Percentiles rank a stretch among this genome's conserved stretches.
Evolutionary conservation across 768 basidiomycete species (phyloP).

Genomic region (Pleurotus giganteus): DNA sequence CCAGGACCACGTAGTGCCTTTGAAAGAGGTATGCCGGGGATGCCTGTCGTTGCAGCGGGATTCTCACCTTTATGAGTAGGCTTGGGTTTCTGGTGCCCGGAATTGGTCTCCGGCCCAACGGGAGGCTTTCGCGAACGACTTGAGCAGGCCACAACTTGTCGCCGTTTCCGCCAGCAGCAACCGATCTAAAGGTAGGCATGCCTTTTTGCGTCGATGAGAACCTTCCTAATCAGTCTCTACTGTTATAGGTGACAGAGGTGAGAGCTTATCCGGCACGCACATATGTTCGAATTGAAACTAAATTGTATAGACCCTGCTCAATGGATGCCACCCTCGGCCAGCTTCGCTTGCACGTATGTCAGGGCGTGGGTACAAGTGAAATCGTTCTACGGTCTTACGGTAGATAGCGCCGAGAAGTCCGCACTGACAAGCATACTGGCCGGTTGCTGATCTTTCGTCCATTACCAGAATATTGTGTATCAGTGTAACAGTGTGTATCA

Average conservation of each 20-base stretch:
- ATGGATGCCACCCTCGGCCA: constrained; percentile 50
- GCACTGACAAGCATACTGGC: constrained; percentile 39
- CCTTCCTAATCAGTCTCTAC: neutral
- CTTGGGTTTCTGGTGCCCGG: constrained; percentile 56
- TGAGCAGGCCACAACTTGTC: constrained; percentile 52
- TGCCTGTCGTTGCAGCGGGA: neutral
- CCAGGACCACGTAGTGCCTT: constrained; percentile 53
- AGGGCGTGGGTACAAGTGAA: constrained; percentile 56
- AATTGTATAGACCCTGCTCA: constrained; percentile 37
- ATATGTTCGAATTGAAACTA: neutral
- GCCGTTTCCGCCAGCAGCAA: constrained; percentile 49
- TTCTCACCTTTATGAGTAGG: constrained; percentile 23
- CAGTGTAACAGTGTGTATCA: neutral
- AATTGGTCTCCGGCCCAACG: constrained; percentile 49
- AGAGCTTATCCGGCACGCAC: neutral
- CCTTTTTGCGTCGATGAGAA: neutral
- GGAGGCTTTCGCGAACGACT: constrained; percentile 53
- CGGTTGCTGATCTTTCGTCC: constrained; percentile 26
- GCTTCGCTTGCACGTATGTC: constrained; percentile 50
- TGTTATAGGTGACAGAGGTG: constrained; percentile 40
- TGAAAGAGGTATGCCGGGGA: constrained; percentile 39
- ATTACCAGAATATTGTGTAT: neutral
- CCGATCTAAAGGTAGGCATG: constrained; percentile 39
- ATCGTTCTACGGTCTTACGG: constrained; percentile 43
- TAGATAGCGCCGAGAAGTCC: constrained; percentile 51